Base-by-base conservation (phyloP, 495 filamentous ascomycete species). In the Hyaloscypha finlandica region DNA sequence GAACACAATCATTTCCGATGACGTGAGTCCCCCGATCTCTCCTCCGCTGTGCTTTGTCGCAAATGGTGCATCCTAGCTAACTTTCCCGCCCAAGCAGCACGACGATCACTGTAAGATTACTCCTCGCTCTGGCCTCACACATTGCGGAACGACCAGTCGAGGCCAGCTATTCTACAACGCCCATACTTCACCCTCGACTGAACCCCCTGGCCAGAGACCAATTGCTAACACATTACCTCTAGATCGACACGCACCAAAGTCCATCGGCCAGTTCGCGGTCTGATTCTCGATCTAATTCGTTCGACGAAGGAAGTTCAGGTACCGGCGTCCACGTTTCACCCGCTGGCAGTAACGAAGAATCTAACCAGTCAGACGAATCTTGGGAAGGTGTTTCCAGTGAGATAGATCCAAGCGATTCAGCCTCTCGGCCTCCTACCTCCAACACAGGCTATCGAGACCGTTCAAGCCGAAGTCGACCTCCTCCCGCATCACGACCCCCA, bases 361-460 rank as follows among this genome's bases (percentile, higher is more conserved):
- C 67, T 61, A 69, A 74, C 61, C 69, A 68, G 48, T 69, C 77
- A 54, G 76, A 79, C 11, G 76, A 78, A 56, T 67, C 68, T 25
- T 80, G 78, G 30, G 82, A 86, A 33, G 82, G 79, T 64, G 83
- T 86, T 70, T 86, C 85, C 66, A 79, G 78, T 39, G 91, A 94
- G 71, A 78, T 95, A 31, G 59, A 61, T 31, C 59, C 91, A 29
- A 90, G 88, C 42, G 92, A 96, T 80, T 94, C 92, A n/a, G 92
- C 92, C 16, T 70, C 72, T 5, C 45, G 63, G 19, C 67, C 66
- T 55, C 69, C 64, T 33, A 70, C 62, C 0, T 53, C 59, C 19
- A 55, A 54, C 14, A 45, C 51, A 33, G 61, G 65, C 22, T 70
- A 70, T 42, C n/a, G 68, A 59, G 22, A 56, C 12, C 60, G 30